Conservation (phyloP, 495 filamentous ascomycete species). For the Friedmanniomyces endolithicus region DNA sequence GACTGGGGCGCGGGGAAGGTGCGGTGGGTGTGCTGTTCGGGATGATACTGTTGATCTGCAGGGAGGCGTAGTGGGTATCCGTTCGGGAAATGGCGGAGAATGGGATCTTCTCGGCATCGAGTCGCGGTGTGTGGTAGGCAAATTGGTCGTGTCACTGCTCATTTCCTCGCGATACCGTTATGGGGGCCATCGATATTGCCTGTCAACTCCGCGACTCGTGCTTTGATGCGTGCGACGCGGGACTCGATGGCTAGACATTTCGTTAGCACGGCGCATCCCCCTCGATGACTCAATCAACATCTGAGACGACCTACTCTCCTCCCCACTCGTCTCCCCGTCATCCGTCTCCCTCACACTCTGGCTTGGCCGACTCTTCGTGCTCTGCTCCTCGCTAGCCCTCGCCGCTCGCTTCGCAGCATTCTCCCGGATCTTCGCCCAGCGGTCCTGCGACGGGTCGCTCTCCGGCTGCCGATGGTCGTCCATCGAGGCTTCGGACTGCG, state of each 20-base stretch:
- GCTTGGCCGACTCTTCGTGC: slow-evolving; percentile 34
- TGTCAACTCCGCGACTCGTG: slow-evolving; percentile 86
- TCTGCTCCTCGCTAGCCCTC: slow-evolving; percentile 49
- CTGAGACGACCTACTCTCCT: slow-evolving; percentile 66
- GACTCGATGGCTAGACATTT: slow-evolving; percentile 67
- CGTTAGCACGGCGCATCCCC: too few relatives aligned
- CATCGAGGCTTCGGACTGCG: slow-evolving; percentile 16
- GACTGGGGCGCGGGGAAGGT: too few relatives aligned
- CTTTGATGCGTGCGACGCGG: slow-evolving; percentile 93
- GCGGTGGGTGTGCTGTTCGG: too few relatives aligned
- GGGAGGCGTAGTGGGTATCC: neutral
- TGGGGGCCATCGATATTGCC: slow-evolving; percentile 31
- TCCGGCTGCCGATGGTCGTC: slow-evolving; percentile 24
- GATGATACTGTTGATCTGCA: neutral
- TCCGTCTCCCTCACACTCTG: slow-evolving; percentile 45
- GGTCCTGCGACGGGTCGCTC: slow-evolving; percentile 42
- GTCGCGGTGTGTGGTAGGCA: neutral
- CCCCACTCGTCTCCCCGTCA: slow-evolving; percentile 79
- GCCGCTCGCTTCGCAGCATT: slow-evolving; percentile 72
- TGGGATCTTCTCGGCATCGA: too few relatives aligned
- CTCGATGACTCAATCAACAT: neutral
- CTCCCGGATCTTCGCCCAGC: slow-evolving; percentile 91
- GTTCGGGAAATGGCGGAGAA: too few relatives aligned
- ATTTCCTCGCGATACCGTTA: neutral
- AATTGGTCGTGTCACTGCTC: neutral